Base-by-base conservation (phyloP, 768 basidiomycete genomes). In the Mycena indigotica region DNA sequence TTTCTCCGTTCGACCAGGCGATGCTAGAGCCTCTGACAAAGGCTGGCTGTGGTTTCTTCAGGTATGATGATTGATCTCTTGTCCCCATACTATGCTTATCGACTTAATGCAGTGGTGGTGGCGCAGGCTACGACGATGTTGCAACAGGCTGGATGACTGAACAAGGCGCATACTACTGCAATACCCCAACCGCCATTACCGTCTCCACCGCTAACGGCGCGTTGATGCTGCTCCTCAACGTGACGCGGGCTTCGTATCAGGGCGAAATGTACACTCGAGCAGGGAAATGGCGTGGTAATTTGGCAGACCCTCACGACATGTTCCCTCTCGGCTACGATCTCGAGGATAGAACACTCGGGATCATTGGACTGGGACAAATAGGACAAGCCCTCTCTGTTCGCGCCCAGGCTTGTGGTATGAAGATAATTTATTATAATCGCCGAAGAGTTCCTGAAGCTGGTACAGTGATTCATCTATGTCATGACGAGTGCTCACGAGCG, bases 141-240 rank as follows among this genome's bases (percentile, higher is more conserved):
- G 57, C 44, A n/a, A 56, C 56, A 6, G 52, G 57, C 19, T 67
- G 62, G 53, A 45, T 67, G 60, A 38, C 64, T 17, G 41, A 40
- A 1, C 35, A 63, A 44, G 57, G 64, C 13, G 60, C 56, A 21
- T 64, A 62, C 38, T 67, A 62, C 52, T 65, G 64, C 15, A 67
- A 65, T 45, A 67, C 66, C 15, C 63, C 66, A 13, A 60, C 57
- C 6, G 59, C 58, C 6, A 56, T 65, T 29, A 57, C 59, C 3
- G 46, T 62, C n/a, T 58, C 64, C 30, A 67, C 66, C 4, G 66
- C 66, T 13, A 65, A 67, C 54, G 62, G 61, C 12, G 62, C 66
- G 1, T 53, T 62, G 4, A 63, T 65, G 64, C 62, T 67, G 53
- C 63, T 67, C 16, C 57, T 67, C 1, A 50, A 62, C 24, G 62